These are phyloP conservation scores for Leccinum longicurvipes DNA, from an alignment of 768 basidiomycete genomes.

Conservation along the genomic window DNA sequence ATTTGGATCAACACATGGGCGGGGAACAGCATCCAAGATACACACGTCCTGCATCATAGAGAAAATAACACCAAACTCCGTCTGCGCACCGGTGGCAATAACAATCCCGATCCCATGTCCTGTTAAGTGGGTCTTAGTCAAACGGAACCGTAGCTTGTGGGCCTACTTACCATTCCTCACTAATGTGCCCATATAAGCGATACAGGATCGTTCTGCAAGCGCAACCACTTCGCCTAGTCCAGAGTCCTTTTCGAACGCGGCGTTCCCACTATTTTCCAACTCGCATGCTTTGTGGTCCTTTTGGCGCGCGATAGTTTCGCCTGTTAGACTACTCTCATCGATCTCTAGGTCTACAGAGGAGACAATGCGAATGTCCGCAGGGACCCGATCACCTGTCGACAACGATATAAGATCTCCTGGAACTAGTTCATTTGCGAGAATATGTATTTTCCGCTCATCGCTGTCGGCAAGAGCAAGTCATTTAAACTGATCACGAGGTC, in stretches of 20 bases:
- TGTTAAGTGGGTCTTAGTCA: slow-evolving; percentile 24
- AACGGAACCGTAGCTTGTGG: background rate
- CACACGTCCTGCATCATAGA: slow-evolving; percentile 96
- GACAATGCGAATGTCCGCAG: slow-evolving; percentile 86
- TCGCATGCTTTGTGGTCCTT: slow-evolving; percentile 61
- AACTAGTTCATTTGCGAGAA: slow-evolving; percentile 96
- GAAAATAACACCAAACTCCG: slow-evolving; percentile 96
- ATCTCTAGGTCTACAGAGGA: slow-evolving; percentile 86
- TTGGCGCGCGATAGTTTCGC: slow-evolving; percentile 79
- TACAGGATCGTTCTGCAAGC: slow-evolving; percentile 80
- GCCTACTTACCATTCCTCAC: slow-evolving; percentile 72
- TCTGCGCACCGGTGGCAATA: slow-evolving; percentile 79
- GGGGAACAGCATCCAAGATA: slow-evolving; percentile 1
- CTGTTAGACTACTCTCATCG: slow-evolving; percentile 93
- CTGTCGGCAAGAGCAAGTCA: slow-evolving; percentile 4
- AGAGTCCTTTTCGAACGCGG: slow-evolving; percentile 23
- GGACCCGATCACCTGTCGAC: slow-evolving; percentile 88
- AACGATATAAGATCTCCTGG: slow-evolving; percentile 92
- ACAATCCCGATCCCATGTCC: slow-evolving; percentile 84
- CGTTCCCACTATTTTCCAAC: slow-evolving; percentile 31
- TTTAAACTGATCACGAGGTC: background rate
- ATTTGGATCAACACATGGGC: background rate
- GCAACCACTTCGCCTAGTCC: slow-evolving; percentile 44
- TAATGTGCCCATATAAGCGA: slow-evolving; percentile 95
- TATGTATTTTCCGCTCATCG: slow-evolving; percentile 60